Evolutionary conservation across 306 rosid species (phyloP).

Genomic region (Glycine tomentella): DNA sequence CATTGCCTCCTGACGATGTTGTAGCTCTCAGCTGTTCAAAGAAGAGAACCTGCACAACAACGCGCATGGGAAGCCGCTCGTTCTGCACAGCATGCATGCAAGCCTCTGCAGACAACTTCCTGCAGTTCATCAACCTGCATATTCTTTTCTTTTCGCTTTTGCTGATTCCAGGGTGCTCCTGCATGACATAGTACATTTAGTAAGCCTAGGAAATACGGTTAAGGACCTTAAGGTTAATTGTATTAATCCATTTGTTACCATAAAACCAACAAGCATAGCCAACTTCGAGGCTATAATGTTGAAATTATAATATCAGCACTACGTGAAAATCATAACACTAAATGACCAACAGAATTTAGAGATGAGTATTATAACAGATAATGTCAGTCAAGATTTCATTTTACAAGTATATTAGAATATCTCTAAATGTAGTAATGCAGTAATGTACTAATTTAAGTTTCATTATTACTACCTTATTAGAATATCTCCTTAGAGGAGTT

Average conservation of each 20-base stretch:
- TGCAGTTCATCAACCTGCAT: slow-evolving; percentile 91
- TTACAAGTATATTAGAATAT: too few relatives aligned
- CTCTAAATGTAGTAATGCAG: too few relatives aligned
- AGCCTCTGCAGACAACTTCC: slow-evolving; percentile 84
- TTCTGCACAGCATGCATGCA: slow-evolving; percentile 97
- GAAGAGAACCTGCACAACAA: slow-evolving; percentile 90
- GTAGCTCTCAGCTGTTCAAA: slow-evolving; percentile 87
- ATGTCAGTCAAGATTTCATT: too few relatives aligned
- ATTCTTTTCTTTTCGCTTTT: slow-evolving; percentile 88
- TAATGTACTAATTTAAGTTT: too few relatives aligned
- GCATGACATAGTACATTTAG: slow-evolving; percentile 44
- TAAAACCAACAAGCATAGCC: not conserved
- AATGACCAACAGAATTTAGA: not conserved
- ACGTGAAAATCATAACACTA: too few relatives aligned
- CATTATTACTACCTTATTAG: too few relatives aligned
- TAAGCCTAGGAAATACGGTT: slow-evolving; percentile 22
- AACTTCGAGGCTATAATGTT: not conserved
- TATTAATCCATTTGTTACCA: not conserved
- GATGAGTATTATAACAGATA: too few relatives aligned
- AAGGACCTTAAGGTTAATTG: not conserved
- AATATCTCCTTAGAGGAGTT: too few relatives aligned
- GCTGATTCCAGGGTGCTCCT: slow-evolving; percentile 91
- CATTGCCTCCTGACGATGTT: slow-evolving; percentile 62
- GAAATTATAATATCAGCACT: not conserved
- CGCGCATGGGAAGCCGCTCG: slow-evolving; percentile 88